Conservation (phyloP, 2,329 filamentous ascomycete genomes). For the Graphiopsis chlorocephala region DNA sequence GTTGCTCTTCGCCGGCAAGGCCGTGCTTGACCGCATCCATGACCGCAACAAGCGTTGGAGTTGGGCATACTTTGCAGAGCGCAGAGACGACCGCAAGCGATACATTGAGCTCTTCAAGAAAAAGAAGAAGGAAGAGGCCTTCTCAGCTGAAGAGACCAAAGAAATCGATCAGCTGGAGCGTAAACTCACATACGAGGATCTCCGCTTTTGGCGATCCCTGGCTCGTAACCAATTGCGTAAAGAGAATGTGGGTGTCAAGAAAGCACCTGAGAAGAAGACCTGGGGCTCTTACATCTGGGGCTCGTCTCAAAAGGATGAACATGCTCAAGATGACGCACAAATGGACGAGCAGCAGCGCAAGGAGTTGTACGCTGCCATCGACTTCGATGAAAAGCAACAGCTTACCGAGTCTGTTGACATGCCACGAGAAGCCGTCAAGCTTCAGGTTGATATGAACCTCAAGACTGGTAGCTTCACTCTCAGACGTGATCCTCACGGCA, state of each 20-base stretch:
- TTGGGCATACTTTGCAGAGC: constrained; percentile 92
- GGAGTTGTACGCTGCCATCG: constrained; percentile 94
- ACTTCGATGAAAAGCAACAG: constrained; percentile 95
- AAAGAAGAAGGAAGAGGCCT: constrained; percentile 66
- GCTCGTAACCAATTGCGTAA: constrained; percentile 93
- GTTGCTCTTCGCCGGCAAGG: constrained; percentile 86
- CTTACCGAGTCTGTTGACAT: constrained; percentile 84
- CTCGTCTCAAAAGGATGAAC: constrained; percentile 54
- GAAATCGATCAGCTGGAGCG: constrained; percentile 75
- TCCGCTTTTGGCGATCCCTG: constrained; percentile 94
- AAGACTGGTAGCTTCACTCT: constrained; percentile 94
- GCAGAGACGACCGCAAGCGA: constrained; percentile 79
- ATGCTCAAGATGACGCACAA: constrained; percentile 72
- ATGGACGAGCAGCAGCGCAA: constrained; percentile 96
- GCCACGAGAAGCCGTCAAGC: constrained; percentile 85
- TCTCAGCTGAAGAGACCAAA: constrained; percentile 67
- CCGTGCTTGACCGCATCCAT: constrained; percentile 89
- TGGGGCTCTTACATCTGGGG: constrained; percentile 96
- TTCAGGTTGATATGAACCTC: constrained; percentile 90
- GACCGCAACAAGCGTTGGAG: constrained; percentile 91
- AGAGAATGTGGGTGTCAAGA: constrained; percentile 87
- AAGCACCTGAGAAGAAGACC: constrained; percentile 69
- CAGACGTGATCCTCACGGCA: constrained; percentile 77
- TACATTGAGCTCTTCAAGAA: constrained; percentile 98
- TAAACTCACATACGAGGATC: constrained; percentile 89